Evolutionary conservation across 306 rosid species (phyloP).

Genomic region (Sindora glabra): DNA sequence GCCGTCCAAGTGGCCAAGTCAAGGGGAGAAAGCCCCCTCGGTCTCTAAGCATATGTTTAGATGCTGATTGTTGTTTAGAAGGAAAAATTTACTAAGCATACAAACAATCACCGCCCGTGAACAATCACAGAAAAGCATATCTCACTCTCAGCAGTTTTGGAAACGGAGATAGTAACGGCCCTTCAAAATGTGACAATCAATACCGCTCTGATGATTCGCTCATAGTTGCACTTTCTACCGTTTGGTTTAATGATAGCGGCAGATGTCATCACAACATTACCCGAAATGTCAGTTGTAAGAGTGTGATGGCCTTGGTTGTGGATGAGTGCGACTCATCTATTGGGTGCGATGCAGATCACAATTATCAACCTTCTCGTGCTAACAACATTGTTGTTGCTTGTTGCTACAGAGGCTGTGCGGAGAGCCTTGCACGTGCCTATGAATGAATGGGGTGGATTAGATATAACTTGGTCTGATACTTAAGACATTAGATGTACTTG

Average conservation of each 20-base stretch:
- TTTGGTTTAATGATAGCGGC: constrained; percentile 16
- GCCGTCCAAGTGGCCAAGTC: too few species aligned
- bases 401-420: constrained; percentile 4
- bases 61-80: too few species aligned
- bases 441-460: not conserved
- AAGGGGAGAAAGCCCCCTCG: too few species aligned
- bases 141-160: too few species aligned
- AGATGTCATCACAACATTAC: constrained; percentile 23
- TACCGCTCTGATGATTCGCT: constrained; percentile 11
- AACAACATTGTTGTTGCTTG: constrained; percentile 8
- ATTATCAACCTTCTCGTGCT: constrained; percentile 14
- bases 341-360: constrained; percentile 29
- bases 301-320: constrained; percentile 24
- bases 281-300: constrained; percentile 13
- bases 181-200: too few species aligned
- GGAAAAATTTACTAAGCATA: too few species aligned
- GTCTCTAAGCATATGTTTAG: too few species aligned
- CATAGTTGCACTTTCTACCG: constrained; percentile 26
- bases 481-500: too few species aligned
- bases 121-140: too few species aligned
- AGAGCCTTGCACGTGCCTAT: not conserved
- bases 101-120: too few species aligned
- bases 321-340: constrained; percentile 32
- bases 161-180: too few species aligned
- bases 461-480: not conserved